Conservation (phyloP, 371 early-diverging fungal species). For the Mortierella sp. region DNA sequence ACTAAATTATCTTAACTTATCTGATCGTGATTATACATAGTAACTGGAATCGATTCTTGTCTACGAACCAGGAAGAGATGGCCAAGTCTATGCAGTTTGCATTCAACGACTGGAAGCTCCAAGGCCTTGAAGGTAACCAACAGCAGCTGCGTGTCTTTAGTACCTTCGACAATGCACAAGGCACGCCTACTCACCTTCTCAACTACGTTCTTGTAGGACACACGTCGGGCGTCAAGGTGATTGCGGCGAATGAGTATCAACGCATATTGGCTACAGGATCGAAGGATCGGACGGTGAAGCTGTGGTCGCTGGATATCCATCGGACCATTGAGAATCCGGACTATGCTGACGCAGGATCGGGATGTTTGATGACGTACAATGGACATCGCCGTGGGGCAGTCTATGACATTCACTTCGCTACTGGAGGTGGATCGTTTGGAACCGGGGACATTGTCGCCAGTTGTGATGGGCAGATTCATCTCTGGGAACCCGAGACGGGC, state of each 20-base stretch:
- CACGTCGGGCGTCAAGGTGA: slow-evolving; percentile 63
- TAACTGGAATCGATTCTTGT: slow-evolving; percentile 77
- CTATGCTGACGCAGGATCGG: slow-evolving; percentile 65
- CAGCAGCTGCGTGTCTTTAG: too few relatives aligned
- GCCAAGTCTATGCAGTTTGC: slow-evolving; percentile 79
- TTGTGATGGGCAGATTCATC: slow-evolving; percentile 75
- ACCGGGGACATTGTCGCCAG: slow-evolving; percentile 71
- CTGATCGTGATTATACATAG: slow-evolving; percentile 35
- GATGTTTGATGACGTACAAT: slow-evolving; percentile 70
- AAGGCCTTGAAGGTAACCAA: slow-evolving; percentile 69
- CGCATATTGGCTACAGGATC: slow-evolving; percentile 75
- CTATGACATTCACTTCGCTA: slow-evolving; percentile 69
- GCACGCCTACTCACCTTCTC: too few relatives aligned
- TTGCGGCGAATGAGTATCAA: slow-evolving; percentile 70
- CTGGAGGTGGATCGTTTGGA: slow-evolving; percentile 63
- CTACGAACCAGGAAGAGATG: slow-evolving; percentile 79
- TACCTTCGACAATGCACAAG: too few relatives aligned
- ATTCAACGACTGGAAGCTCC: slow-evolving; percentile 74
- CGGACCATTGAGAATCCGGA: slow-evolving; percentile 72
- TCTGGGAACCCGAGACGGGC: slow-evolving; percentile 77
- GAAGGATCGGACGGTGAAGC: slow-evolving; percentile 73
- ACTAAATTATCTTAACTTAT: not conserved
- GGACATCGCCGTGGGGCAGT: slow-evolving; percentile 69
- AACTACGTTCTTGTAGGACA: slow-evolving; percentile 58
- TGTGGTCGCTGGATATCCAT: slow-evolving; percentile 79